Conservation (phyloP, 2,329 filamentous ascomycete genomes). For the Hypoxylon sp. region DNA sequence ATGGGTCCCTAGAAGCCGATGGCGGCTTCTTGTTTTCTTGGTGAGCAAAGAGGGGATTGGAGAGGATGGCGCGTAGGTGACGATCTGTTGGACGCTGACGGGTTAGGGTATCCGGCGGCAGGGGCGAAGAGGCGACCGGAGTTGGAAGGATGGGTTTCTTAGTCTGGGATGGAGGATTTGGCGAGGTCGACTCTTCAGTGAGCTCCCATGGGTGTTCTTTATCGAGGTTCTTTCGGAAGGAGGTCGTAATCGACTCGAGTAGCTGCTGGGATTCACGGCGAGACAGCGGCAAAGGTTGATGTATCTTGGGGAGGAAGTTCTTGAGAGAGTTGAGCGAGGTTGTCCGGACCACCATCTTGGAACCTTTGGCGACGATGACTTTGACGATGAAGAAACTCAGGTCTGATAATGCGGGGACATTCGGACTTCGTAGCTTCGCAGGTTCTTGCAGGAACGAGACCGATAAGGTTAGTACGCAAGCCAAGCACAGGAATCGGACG, state of each 20-base stretch:
- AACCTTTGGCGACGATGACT: constrained; percentile 8
- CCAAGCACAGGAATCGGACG: background rate
- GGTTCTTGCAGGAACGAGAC: background rate
- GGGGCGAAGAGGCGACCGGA: constrained; percentile 22
- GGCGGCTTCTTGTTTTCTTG: constrained; percentile 34
- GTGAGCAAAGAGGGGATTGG: constrained; percentile 68
- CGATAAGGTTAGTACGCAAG: background rate
- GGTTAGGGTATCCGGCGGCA: constrained; percentile 27
- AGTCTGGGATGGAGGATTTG: constrained; percentile 19
- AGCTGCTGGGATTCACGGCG: constrained; percentile 67
- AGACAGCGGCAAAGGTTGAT: constrained; percentile 68
- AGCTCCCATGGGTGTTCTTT: constrained; percentile 66
- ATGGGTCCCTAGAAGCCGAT: constrained; percentile 58
- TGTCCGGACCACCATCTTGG: constrained; percentile 53
- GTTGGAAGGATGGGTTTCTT: constrained; percentile 6
- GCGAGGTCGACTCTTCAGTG: constrained; percentile 48
- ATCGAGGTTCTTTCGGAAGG: constrained; percentile 72
- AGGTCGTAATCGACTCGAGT: constrained; percentile 69
- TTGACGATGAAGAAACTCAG: constrained; percentile 19
- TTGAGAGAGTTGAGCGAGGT: constrained; percentile 58
- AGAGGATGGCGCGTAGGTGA: constrained; percentile 70
- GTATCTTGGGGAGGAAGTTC: constrained; percentile 61
- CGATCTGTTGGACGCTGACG: constrained; percentile 60
- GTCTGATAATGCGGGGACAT: constrained; percentile 20
- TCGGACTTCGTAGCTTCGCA: background rate